Conservation (phyloP, 2,329 filamentous ascomycete genomes). For the Aureobasidium sp. region DNA sequence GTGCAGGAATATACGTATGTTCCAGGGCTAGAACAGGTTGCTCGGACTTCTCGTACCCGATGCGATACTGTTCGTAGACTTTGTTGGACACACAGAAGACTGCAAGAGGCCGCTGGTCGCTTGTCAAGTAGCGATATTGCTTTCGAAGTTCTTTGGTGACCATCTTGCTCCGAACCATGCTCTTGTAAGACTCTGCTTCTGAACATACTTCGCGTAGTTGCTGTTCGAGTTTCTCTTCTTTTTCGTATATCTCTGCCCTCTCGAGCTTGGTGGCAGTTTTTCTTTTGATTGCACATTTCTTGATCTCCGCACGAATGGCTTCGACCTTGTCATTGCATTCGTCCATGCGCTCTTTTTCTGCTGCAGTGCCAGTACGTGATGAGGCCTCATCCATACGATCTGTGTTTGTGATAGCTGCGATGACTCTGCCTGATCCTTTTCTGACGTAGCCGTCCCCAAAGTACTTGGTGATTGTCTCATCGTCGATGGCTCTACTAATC, state of each 20-base stretch:
- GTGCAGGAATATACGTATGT: slow-evolving; percentile 18
- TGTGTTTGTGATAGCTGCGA: slow-evolving; percentile 16
- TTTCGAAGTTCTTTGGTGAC: slow-evolving; percentile 2
- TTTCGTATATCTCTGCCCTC: neutral
- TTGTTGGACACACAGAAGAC: slow-evolving; percentile 19
- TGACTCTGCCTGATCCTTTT: slow-evolving; percentile 15
- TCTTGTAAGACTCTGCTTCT: slow-evolving; percentile 4
- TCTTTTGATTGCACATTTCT: neutral
- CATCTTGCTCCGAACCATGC: slow-evolving; percentile 15
- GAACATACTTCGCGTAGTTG: neutral
- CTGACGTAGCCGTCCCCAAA: neutral
- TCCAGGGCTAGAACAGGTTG: slow-evolving; percentile 19
- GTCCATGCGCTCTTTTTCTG: neutral
- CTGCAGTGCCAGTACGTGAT: neutral
- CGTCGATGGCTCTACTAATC: slow-evolving; percentile 18
- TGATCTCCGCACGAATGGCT: neutral
- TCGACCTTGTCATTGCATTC: neutral
- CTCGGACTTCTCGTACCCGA: slow-evolving; percentile 10
- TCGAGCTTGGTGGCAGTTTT: neutral
- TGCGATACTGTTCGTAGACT: slow-evolving; percentile 19
- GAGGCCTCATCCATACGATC: slow-evolving; percentile 19
- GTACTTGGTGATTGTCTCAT: slow-evolving; percentile 3
- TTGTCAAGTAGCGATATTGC: slow-evolving; percentile 11
- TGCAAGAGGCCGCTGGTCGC: slow-evolving; percentile 1
- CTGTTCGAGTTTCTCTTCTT: neutral